Evolutionary conservation across 2,329 filamentous ascomycete genomes (phyloP).

Genomic region (Ophiostoma populinum): DNA sequence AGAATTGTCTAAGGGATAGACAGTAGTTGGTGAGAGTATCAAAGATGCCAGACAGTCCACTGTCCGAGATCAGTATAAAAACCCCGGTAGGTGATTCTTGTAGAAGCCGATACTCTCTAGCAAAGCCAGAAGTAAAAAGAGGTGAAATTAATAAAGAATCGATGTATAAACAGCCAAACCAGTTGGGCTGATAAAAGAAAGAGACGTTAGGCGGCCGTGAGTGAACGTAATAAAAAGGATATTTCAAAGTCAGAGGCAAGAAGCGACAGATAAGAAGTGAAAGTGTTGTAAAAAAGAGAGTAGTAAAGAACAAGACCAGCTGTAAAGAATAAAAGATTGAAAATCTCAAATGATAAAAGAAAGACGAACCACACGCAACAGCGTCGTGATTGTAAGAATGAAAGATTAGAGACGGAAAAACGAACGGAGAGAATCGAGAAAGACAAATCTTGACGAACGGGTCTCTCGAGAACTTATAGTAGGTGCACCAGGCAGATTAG

Average conservation of each 20-base stretch:
- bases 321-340: constrained; percentile 11
- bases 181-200: constrained; percentile 27
- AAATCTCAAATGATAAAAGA: constrained; percentile 12
- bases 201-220: constrained; percentile 12
- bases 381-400: constrained; percentile 12
- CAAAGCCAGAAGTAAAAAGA: background rate
- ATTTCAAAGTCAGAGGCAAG: constrained; percentile 11
- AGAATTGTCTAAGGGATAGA: background rate
- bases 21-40: background rate
- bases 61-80: background rate
- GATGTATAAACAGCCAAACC: constrained; percentile 36
- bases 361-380: constrained; percentile 16
- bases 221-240: constrained; percentile 21
- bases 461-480: too few relatives aligned
- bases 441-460: background rate
- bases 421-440: constrained; percentile 10
- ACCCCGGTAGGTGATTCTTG: too few relatives aligned
- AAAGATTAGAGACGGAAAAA: constrained; percentile 12
- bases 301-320: constrained; percentile 19
- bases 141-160: constrained; percentile 27
- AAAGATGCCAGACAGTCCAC: too few relatives aligned
- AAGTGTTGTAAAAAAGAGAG: constrained; percentile 1
- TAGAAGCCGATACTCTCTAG: too few relatives aligned
- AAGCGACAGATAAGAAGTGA: constrained; percentile 1
- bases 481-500: too few relatives aligned